Evolutionary conservation across 2,329 filamentous ascomycete genomes (phyloP), one percentile per base, ranked within the genome.

Genomic region (Arthrobotrys entomopaga): DNA sequence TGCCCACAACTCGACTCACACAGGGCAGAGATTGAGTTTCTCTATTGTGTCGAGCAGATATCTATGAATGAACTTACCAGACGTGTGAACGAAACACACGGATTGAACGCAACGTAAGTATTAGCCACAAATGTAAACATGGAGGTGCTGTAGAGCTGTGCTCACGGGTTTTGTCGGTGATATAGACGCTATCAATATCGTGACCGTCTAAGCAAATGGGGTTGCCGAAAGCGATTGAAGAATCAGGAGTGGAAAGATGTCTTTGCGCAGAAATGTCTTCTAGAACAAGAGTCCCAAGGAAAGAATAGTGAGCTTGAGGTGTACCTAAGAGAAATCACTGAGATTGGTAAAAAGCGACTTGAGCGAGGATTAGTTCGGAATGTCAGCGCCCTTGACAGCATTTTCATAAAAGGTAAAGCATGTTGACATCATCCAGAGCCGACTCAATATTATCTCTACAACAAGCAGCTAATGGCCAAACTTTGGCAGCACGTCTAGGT

Each of bases 141-240:
- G n/a, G n/a, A n/a, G n/a, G n/a, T 34, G 29, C 7, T 34, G 6
- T 34, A 2, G 7, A 34, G 7, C 10, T 1, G 29, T 34, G 5
- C 29, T 34, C 10, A 34, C 10, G 42, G 1, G 8, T 16, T 8
- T 40, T 46, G 3, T 46, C 10, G 29, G 6, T 34, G 29, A 19
- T 46, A 29, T 40, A 63, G 59, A n/a, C 20, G 19, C 20, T 50
- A 29, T 19, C 59, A 63, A 46, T 63, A 63, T 24, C 59, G 59
- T 11, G 59, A 63, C 29, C 34, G 59, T 7, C 15, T 63, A 15
- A 19, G 19, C 7, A 38, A 38, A 24, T 63, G 59, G 59, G 48
- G 59, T 10, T 43, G 0, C 13, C 34, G 48, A 10, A 53, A 43
- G 26, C 19, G 26, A 15, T 2, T 63, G 2, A 63, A 46, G 29